Evolutionary conservation across 2,329 filamentous ascomycete genomes (phyloP), one percentile per base, ranked within the genome.

Genomic region (Hymenotorrendiella dingleyae): DNA sequence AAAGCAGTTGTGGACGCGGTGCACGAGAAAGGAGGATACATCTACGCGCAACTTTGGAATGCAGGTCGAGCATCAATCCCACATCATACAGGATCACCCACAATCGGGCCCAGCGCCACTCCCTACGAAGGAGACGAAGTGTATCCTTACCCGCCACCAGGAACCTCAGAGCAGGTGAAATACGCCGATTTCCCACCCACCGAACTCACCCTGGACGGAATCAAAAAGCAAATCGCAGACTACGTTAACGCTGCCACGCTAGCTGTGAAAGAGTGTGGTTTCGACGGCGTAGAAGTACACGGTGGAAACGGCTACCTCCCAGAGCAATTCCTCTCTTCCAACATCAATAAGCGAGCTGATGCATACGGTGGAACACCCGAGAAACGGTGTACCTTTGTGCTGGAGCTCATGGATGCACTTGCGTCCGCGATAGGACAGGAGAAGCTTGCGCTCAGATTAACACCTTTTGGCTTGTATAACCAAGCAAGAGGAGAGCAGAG

Each of bases 31-130:
- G 74, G 74, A 20, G 70, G 68, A 17, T 72, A 67, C 52, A 76
- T 81, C 48, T 81, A 71, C 60, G 59, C 70, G 3, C 79, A 83
- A 57, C 64, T 83, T 1, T 82, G 77, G 76, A 72, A 72, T 2
- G 62, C 78, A 0, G 79, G 80, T 5, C 70, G 79, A 6, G 56
- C 61, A 17, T 66, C 65, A 3, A 48, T 73, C 53, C 48, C 60
- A 0, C 62, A 64, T 1, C 44, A 62, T 24, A 62, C 63, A 1
- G 69, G 67, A 4, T 58, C 59, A 4, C 55, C 56, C 4, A 61
- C 67, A 17, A 54, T 67, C 19, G 60, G 61, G 3, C 55, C 67
- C 3, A 68, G 64, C 3, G 69, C 68, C 3, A 66, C 67, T 9
- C 63, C 68, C 5, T 71, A 69, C 41, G 66, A 65, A 43, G 61